Conservation (phyloP, 2,329 filamentous ascomycete species). For the Fusarium avenaceum region DNA sequence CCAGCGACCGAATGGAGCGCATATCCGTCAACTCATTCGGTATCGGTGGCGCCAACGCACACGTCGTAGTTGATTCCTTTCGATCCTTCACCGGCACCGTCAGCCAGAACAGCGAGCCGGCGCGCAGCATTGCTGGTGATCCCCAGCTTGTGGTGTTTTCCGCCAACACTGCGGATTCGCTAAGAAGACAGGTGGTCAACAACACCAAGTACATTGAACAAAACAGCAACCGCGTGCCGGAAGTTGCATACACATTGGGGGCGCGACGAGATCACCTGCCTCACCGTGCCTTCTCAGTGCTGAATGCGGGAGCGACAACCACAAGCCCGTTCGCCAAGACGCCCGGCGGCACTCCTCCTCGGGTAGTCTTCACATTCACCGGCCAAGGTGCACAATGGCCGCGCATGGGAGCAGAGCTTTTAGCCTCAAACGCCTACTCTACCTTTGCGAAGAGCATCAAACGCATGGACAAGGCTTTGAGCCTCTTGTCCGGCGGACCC, state of each 20-base stretch:
- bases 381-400: slow-evolving; percentile 57
- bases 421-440: slow-evolving; percentile 2
- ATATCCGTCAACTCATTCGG: slow-evolving; percentile 57
- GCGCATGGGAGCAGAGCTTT: slow-evolving; percentile 46
- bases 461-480: slow-evolving; percentile 5
- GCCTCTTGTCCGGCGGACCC: slow-evolving; percentile 9
- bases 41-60: slow-evolving; percentile 57
- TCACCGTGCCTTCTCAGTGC: slow-evolving; percentile 9
- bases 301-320: slow-evolving; percentile 6
- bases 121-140: slow-evolving; percentile 1
- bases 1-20: slow-evolving; percentile 43
- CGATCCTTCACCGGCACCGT: slow-evolving; percentile 4
- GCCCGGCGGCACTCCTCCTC: slow-evolving; percentile 3
- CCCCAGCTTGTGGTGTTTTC: slow-evolving; percentile 11
- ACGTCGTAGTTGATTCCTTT: slow-evolving; percentile 41
- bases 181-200: slow-evolving; percentile 6
- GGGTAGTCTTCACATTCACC: slow-evolving; percentile 49
- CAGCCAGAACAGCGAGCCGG: background rate
- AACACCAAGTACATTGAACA: slow-evolving; percentile 9
- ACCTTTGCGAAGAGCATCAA: slow-evolving; percentile 5
- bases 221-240: slow-evolving; percentile 4
- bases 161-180: slow-evolving; percentile 9
- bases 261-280: slow-evolving; percentile 8
- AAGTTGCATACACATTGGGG: slow-evolving; percentile 12
- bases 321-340: slow-evolving; percentile 6